Evolutionary conservation across 148 eudicot species (phyloP), one percentile per base, ranked within the genome.

Genomic region (Simmondsia chinensis): DNA sequence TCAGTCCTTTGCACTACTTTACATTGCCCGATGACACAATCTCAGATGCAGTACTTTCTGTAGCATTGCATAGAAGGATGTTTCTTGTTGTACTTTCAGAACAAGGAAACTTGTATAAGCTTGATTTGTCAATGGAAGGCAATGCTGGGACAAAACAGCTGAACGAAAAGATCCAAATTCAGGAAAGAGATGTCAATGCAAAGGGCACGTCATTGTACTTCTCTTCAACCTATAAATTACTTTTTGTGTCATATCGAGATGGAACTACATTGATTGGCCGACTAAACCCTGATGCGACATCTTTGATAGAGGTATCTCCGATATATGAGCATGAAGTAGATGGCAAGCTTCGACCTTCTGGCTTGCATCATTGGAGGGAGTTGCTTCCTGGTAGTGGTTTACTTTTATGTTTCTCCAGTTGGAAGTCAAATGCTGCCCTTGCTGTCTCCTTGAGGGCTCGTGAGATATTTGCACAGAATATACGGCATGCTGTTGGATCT

Each of bases 281-380:
- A 51, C 42, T 93, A 29, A 77, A 77, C 49, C 60, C 77, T 11
- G 65, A 64, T 71, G 83, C 77, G 35, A 61, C 80, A 43, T 86
- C 83, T 39, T 44, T 93, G 43, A 35, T 71, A 31, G 99, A 93
- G 64, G 24, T 56, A 32, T 80, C 94, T 38, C 48, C 74, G 9
- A 50, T 93, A 22, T 65, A 60, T 56, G 99, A 86, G 59, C 81
- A 74, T 58, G 99, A 87, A 46, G 74, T 75, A 43, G 87, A 93
- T 43, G 78, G 76, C 50, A 86, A 82, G 70, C 67, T 48, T 12
- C 70, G 76, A 36, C 69, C 94, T 36, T 87, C 99, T 57, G 96
- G 89, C 46, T 69, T 86, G 76, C 84, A 86, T 64, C 96, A 80
- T 41, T 93, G 83, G 91, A 93, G 73, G 58, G 99, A 93, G 63